Evolutionary conservation across 768 basidiomycete species (phyloP), one percentile per base, ranked within the genome.

Genomic region (Coprinopsis cinerea): DNA sequence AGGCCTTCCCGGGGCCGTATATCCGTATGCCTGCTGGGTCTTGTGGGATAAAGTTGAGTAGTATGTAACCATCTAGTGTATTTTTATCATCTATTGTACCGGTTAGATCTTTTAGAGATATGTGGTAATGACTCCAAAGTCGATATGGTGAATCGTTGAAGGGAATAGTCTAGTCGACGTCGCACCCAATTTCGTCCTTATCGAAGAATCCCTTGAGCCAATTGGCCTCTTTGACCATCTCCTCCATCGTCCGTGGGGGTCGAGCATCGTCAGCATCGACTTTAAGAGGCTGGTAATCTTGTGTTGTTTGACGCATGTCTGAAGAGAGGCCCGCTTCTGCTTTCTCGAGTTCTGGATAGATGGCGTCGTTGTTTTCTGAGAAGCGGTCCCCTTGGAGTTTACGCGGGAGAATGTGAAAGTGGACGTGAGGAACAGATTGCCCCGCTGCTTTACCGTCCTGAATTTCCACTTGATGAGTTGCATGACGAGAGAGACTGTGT

Each of bases 371-470:
- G 47, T 68, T 69, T 11, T 62, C 68, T 17, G 78, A 71, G 61
- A 88, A 91, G 18, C 66, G 70, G 65, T 91, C 88, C 10, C 83
- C 84, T 41, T 70, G 72, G 26, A 75, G 68, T 59, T 83, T 83
- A 1, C 95, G 82, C 18, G 96, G 96, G 3, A 99, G 68, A 24
- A 98, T 67, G 62, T 99, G 96, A 57, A 96, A 86, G 66, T 99
- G 96, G n/a, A 97, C 91, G 61, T 98, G 96, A 1, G 90, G 82
- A n/a, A 92, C 81, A 25, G 67, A 70, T 61, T 77, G 76, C 0
- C 92, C 93, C 1, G 93, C 88, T 13, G 87, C 88, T 53, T 75
- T 76, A 11, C 94, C 93, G 60, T 97, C 92, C 89, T 92, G 58
- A 13, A 36, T 11, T 9, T 44, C 6, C 44, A 11, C 28, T 25